Base-by-base conservation (phyloP, 208 protist genomes). In the Trypanosoma boissoni region DNA sequence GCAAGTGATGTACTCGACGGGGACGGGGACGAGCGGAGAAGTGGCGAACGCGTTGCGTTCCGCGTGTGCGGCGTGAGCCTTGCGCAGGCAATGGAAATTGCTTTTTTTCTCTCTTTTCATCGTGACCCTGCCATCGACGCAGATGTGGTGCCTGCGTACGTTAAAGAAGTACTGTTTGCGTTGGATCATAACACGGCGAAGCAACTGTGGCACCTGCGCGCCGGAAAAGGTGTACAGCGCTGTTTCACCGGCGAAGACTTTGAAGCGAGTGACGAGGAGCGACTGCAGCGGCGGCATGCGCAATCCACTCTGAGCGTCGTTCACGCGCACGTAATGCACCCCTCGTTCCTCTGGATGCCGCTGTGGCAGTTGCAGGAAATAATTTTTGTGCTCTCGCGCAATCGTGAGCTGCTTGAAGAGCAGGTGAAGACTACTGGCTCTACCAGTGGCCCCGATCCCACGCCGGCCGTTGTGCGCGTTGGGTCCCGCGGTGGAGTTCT, bases 271-370 rank as follows among this genome's bases (percentile, higher is more conserved):
- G 36, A 32, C 2, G 74, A 81, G 28, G 54, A 67, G 23, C 39
- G 39, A 16, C 48, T 86, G 23, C 71, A 54, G 8, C 78, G 61
- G 4, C 74, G 81, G 5, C 74, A 83, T 37, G 76, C 78, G 6
- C 54, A 74, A 21, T 91, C 87, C n/a, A 66, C 76, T 20, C 48
- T 94, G 29, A 65, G 66, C 36, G 69, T 86, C 10, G 79, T 88
- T 4, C 66, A 81, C 50, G 69, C 78, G 2, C 82, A 89, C 49
- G 68, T 77, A 27, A 34, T 70, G 64, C 76, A 85, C 52, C 83
- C 87, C 5, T 86, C 70, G 1, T 60, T 91, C 50, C 45, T 90
- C 32, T 94, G 80, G 81, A 94, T 94, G 87, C 87, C 87, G 29
- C 69, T 94, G 43, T 63, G 58, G 24, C 76, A 86, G 56, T 58